Evolutionary conservation across 305 asterid genomes (phyloP).

Genomic region (Fraxinus albicans): DNA sequence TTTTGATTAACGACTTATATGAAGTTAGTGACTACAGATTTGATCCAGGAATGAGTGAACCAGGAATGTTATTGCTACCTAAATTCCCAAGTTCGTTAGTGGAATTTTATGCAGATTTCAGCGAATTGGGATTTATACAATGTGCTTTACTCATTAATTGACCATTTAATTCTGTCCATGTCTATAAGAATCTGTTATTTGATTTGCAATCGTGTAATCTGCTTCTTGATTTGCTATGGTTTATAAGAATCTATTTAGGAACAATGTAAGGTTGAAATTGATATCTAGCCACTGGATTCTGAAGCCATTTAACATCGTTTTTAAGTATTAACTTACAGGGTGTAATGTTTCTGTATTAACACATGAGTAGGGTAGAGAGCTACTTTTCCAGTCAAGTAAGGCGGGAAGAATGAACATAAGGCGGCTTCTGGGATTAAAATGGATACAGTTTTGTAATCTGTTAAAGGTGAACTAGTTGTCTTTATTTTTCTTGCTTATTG

Average conservation of each 20-base stretch:
- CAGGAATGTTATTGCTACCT: not conserved
- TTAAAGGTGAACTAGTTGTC: constrained; percentile 39
- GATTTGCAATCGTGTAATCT: not conserved
- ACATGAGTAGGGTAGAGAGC: not conserved
- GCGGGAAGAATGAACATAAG: constrained; percentile 27
- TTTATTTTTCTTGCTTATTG: not conserved
- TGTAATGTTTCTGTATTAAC: not conserved
- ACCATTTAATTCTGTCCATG: not conserved
- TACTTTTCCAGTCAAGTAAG: not conserved
- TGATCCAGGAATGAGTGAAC: not conserved
- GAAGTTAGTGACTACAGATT: not conserved
- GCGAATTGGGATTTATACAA: not conserved
- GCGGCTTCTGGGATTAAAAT: constrained; percentile 38
- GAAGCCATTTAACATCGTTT: not conserved
- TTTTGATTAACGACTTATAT: not conserved
- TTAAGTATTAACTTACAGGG: not conserved
- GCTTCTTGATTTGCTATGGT: not conserved
- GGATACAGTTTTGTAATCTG: constrained; percentile 52
- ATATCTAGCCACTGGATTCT: not conserved
- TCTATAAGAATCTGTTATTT: not conserved
- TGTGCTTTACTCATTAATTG: not conserved
- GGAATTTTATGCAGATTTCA: not conserved
- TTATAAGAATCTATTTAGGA: not conserved
- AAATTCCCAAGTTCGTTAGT: not conserved
- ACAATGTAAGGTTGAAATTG: not conserved